phyloP scores from a whole-genome alignment of 257 asterid genomes.

The Nicotiana obtusifolia region DNA sequence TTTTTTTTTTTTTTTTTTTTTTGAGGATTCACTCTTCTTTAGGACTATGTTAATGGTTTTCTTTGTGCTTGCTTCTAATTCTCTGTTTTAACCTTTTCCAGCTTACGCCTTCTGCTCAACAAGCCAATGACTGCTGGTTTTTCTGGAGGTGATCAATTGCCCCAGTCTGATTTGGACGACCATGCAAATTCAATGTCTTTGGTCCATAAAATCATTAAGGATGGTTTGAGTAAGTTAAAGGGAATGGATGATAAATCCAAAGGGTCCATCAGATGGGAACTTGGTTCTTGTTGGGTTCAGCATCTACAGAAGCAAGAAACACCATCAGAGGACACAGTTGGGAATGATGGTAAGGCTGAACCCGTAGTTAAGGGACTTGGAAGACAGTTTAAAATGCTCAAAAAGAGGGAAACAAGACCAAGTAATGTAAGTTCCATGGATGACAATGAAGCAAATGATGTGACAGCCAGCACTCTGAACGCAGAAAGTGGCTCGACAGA shows the following conservation, averaged over 20 bases:
- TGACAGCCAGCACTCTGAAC: slow-evolving; percentile 28
- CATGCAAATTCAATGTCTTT: slow-evolving; percentile 42
- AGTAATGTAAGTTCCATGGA: slow-evolving; percentile 30
- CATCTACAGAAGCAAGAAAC: slow-evolving; percentile 90
- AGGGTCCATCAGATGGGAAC: slow-evolving; percentile 89
- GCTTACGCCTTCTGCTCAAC: slow-evolving; percentile 71
- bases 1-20: neutral
- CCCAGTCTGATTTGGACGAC: slow-evolving; percentile 31
- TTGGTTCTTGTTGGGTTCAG: slow-evolving; percentile 98
- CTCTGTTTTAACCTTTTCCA: slow-evolving; percentile 28
- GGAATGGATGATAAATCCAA: slow-evolving; percentile 31
- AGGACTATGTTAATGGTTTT: neutral
- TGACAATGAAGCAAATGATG: slow-evolving; percentile 36
- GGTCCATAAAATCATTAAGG: slow-evolving; percentile 55
- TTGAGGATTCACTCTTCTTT: neutral
- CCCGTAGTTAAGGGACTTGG: slow-evolving; percentile 91
- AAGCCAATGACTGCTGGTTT: slow-evolving; percentile 39
- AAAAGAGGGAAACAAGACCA: slow-evolving; percentile 60
- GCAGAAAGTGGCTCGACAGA: slow-evolving; percentile 39
- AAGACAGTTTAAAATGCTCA: slow-evolving; percentile 84
- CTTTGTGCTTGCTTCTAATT: neutral
- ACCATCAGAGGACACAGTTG: slow-evolving; percentile 32
- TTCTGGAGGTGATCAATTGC: slow-evolving; percentile 42
- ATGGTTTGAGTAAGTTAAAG: slow-evolving; percentile 50
- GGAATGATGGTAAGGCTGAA: slow-evolving; percentile 54